phyloP scores from a whole-genome alignment of 352 stramenopile genomes.

The Nothophytophthora sp. region DNA sequence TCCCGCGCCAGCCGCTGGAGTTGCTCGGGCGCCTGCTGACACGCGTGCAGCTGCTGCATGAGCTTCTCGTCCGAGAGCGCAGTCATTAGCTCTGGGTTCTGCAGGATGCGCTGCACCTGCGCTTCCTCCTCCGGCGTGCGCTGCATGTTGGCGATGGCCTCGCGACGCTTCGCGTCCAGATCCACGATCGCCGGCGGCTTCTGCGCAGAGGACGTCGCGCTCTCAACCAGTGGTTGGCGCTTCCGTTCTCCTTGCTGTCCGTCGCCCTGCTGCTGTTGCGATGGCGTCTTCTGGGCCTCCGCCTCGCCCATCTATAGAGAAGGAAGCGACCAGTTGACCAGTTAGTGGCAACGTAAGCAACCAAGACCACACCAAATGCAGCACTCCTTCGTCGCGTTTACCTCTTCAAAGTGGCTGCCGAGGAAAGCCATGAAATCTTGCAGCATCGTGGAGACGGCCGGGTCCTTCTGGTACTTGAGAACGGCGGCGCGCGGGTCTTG shows the following conservation, averaged over 20 bases:
- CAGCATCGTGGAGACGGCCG: slow-evolving; percentile 59
- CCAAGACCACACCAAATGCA: too few relatives aligned
- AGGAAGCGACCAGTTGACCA: neutral
- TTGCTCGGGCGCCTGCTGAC: slow-evolving; percentile 36
- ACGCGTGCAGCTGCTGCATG: slow-evolving; percentile 55
- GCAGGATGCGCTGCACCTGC: slow-evolving; percentile 67
- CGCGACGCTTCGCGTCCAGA: slow-evolving; percentile 45
- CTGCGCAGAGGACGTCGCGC: neutral
- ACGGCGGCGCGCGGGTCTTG: slow-evolving; percentile 54
- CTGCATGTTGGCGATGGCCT: slow-evolving; percentile 63
- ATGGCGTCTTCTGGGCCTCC: slow-evolving; percentile 8
- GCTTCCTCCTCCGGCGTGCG: slow-evolving; percentile 58
- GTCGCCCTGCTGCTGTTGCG: slow-evolving; percentile 8
- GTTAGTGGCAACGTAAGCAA: neutral
- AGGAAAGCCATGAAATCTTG: slow-evolving; percentile 75
- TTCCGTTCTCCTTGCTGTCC: neutral
- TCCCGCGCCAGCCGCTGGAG: slow-evolving; percentile 50
- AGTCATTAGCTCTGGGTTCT: slow-evolving; percentile 60
- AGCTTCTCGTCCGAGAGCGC: slow-evolving; percentile 58
- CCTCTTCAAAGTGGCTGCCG: slow-evolving; percentile 76
- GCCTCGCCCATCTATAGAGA: slow-evolving; percentile 22
- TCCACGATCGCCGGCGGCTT: slow-evolving; percentile 53
- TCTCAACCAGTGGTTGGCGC: neutral
- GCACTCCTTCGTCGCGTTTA: too few relatives aligned
- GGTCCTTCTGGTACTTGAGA: slow-evolving; percentile 70